These are phyloP conservation scores for Apocynum venetum DNA, from an alignment of 257 asterid genomes.

Conservation along the genomic window DNA sequence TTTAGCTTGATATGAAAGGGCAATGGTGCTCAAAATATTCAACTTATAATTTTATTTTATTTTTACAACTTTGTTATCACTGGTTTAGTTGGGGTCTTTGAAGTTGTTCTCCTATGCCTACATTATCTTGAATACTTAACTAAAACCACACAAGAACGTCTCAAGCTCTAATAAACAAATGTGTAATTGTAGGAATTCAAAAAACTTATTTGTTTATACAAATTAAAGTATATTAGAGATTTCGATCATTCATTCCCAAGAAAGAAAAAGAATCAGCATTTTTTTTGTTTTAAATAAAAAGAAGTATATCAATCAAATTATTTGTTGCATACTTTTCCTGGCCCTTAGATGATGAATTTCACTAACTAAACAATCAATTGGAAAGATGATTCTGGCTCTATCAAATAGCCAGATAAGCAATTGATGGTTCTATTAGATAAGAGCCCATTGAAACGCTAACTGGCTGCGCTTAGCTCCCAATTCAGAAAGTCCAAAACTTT, in stretches of 20 bases:
- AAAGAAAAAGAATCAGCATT: too few relatives aligned
- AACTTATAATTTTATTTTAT: background rate
- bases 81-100: background rate
- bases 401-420: too few relatives aligned
- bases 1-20: slow-evolving; percentile 35
- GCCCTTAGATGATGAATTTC: too few relatives aligned
- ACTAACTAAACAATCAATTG: too few relatives aligned
- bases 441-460: too few relatives aligned
- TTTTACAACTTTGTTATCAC: background rate
- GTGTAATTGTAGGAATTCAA: background rate
- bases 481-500: too few relatives aligned
- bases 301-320: too few relatives aligned
- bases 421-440: too few relatives aligned
- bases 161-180: background rate
- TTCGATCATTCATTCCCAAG: background rate
- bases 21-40: slow-evolving; percentile 15
- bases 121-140: background rate
- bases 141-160: background rate
- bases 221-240: background rate
- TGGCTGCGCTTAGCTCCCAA: too few relatives aligned
- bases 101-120: background rate
- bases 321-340: too few relatives aligned
- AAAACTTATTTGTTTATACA: background rate
- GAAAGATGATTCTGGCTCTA: too few relatives aligned
- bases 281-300: too few relatives aligned